Conservation (phyloP, 1,284 basidiomycete species). For the Cutaneotrichosporon sp. region DNA sequence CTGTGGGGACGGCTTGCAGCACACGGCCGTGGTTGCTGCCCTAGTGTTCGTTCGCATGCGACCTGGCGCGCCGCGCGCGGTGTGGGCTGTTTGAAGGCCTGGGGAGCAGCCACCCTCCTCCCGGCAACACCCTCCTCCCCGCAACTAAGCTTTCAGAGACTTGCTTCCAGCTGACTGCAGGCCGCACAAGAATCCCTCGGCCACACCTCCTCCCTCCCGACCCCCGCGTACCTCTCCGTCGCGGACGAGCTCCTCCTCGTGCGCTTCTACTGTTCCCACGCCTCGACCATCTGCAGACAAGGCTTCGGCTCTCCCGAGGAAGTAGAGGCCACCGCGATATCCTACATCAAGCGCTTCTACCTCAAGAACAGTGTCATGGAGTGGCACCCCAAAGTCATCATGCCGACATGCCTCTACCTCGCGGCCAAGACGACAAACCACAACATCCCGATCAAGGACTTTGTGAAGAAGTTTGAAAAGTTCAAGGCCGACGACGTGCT, state of each 20-base stretch:
- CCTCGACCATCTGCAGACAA: constrained; percentile 73
- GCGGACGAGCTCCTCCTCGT: constrained; percentile 87
- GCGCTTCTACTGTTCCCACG: constrained; percentile 83
- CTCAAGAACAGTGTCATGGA: constrained; percentile 98
- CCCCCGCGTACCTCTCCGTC: constrained; percentile 66
- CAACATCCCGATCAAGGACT: constrained; percentile 80
- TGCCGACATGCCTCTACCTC: constrained; percentile 93
- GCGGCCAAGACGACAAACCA: constrained; percentile 97
- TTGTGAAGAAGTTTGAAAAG: constrained; percentile 76
- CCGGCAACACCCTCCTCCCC: no score
- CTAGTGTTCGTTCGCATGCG: no score
- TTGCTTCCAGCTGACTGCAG: constrained; percentile 17
- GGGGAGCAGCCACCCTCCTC: no score
- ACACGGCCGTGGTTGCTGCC: no score
- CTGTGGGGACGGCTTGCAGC: background rate
- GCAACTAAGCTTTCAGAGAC: no score
- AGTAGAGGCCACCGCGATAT: constrained; percentile 88
- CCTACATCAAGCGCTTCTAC: constrained; percentile 95
- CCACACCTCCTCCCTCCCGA: constrained; percentile 18
- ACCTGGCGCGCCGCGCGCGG: no score
- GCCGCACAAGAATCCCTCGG: constrained; percentile 18
- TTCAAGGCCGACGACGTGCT: constrained; percentile 79
- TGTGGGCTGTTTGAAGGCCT: no score
- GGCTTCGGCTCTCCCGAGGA: constrained; percentile 86
- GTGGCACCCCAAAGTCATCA: constrained; percentile 97